These are phyloP conservation scores for Aquilaria malaccensis DNA, from an alignment of 345 rosid genomes.

Conservation along the genomic window DNA sequence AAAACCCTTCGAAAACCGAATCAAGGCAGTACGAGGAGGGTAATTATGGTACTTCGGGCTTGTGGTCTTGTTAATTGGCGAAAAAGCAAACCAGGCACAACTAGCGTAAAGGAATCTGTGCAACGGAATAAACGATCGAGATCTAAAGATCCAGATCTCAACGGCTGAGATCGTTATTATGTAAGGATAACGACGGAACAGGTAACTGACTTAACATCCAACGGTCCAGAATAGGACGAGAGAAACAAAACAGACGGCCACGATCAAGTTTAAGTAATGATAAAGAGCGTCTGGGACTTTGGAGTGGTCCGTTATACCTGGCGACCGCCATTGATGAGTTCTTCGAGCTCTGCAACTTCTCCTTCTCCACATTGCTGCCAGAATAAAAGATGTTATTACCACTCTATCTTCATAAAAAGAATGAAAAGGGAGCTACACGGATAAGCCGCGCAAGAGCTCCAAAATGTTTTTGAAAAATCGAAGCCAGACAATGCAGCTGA, in stretches of 20 bases:
- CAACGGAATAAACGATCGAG: slow-evolving; percentile 46
- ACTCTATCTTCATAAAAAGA: not conserved
- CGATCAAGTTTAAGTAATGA: slow-evolving; percentile 13
- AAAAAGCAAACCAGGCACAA: not conserved
- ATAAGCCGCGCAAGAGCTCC: not conserved
- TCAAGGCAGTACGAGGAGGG: not conserved
- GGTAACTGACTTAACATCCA: slow-evolving; percentile 8
- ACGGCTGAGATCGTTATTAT: slow-evolving; percentile 28
- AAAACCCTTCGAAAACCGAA: slow-evolving; percentile 3
- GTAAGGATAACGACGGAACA: not conserved
- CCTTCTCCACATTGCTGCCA: slow-evolving; percentile 46
- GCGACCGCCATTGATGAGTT: slow-evolving; percentile 57
- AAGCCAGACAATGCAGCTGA: slow-evolving; percentile 20
- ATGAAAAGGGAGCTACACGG: not conserved
- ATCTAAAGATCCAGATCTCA: slow-evolving; percentile 49
- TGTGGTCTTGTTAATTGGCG: slow-evolving; percentile 4
- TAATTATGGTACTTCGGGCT: no score
- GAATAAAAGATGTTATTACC: not conserved
- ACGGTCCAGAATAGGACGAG: slow-evolving; percentile 10
- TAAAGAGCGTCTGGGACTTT: not conserved
- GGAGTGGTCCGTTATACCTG: slow-evolving; percentile 24
- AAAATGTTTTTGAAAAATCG: not conserved
- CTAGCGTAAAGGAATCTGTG: slow-evolving; percentile 9
- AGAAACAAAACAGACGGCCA: slow-evolving; percentile 29
- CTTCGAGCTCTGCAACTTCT: slow-evolving; percentile 45